Evolutionary conservation across 2,329 filamentous ascomycete species (phyloP).

Genomic region (Aspergillus glaucus): DNA sequence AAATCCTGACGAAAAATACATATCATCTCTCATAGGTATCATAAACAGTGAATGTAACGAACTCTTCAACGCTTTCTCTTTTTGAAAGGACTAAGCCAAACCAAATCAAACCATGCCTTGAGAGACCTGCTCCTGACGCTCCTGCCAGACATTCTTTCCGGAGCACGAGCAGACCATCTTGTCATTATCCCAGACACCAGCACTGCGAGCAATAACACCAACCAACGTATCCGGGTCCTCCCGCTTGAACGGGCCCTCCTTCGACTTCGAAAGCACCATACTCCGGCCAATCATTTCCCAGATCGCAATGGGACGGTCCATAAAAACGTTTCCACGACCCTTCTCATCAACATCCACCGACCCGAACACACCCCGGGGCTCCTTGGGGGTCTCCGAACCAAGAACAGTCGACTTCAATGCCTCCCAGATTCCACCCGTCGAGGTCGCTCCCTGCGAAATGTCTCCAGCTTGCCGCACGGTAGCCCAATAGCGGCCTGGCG

Average conservation of each 20-base stretch:
- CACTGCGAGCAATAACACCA: constrained; percentile 89
- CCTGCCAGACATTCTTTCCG: constrained; percentile 97
- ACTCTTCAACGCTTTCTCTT: not conserved
- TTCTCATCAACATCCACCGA: constrained; percentile 66
- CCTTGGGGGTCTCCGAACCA: constrained; percentile 27
- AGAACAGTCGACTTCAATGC: constrained; percentile 40
- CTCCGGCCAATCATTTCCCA: constrained; percentile 96
- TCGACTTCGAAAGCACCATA: constrained; percentile 73
- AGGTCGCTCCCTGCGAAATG: constrained; percentile 74
- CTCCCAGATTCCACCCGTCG: constrained; percentile 78
- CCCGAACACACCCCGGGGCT: constrained; percentile 62
- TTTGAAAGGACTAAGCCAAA: not conserved
- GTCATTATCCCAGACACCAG: constrained; percentile 98
- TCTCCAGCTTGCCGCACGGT: constrained; percentile 82
- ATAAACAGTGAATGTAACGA: not conserved
- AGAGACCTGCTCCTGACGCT: constrained; percentile 79
- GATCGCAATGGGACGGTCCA: constrained; percentile 76
- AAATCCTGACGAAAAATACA: not conserved
- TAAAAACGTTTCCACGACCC: constrained; percentile 71
- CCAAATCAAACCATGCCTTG: constrained; percentile 63
- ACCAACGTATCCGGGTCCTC: constrained; percentile 83
- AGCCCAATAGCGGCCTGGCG: constrained; percentile 73
- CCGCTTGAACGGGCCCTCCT: constrained; percentile 52
- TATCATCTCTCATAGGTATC: not conserved
- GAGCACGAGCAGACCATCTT: constrained; percentile 98